phyloP scores from a whole-genome alignment of 768 basidiomycete species.

The Rhodosporidiobolus odoratus region DNA sequence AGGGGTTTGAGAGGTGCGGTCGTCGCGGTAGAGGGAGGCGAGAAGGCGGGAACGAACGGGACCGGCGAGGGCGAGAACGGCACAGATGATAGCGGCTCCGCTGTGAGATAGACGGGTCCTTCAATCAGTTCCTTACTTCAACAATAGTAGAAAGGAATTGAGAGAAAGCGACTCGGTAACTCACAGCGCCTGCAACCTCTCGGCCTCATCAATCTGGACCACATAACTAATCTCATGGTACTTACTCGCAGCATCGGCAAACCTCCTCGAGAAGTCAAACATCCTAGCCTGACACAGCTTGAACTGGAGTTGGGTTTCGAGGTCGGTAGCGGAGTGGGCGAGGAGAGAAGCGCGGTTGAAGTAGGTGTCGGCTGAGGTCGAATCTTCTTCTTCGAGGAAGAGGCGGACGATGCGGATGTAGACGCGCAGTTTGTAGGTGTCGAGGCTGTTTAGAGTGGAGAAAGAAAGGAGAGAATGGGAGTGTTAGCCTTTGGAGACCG shows the following conservation, averaged over 20 bases:
- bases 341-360: conserved; percentile 92
- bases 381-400: conserved; percentile 91
- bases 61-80: conserved; percentile 92
- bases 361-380: conserved; percentile 94
- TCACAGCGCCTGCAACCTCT: conserved; percentile 83
- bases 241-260: conserved; percentile 84
- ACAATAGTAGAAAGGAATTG: not conserved
- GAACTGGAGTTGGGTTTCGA: conserved; percentile 72
- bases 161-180: conserved; percentile 43
- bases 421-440: conserved; percentile 79
- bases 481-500: too few species aligned
- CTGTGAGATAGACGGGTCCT: conserved; percentile 48
- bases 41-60: conserved; percentile 90
- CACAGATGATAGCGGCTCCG: conserved; percentile 86
- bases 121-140: not conserved
- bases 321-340: conserved; percentile 71
- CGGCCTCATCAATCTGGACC: conserved; percentile 80
- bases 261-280: conserved; percentile 83
- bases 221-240: conserved; percentile 72
- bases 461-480: not conserved
- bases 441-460: conserved; percentile 50
- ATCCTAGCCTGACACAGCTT: conserved; percentile 92
- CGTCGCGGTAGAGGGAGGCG: conserved; percentile 88
- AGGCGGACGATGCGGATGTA: conserved; percentile 93
- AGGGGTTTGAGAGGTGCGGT: conserved; percentile 71